phyloP scores from a whole-genome alignment of 2,329 filamentous ascomycete genomes.

The Fusarium torreyae region DNA sequence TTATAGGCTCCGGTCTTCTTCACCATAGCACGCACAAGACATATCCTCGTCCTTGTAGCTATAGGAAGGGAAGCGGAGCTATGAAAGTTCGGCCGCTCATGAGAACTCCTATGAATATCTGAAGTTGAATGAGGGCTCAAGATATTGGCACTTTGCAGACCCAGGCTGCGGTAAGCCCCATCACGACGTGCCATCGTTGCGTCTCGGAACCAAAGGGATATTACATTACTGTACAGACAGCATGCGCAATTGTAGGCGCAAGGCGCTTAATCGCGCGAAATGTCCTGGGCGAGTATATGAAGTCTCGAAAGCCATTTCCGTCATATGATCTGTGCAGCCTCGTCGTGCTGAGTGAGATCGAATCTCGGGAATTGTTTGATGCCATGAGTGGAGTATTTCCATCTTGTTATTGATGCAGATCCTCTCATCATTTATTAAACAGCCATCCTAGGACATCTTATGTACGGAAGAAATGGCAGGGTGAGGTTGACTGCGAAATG shows the following conservation, averaged over 20 bases:
- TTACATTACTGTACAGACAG: not conserved
- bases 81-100: not conserved
- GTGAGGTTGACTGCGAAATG: conserved; percentile 20
- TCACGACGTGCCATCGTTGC: conserved; percentile 4
- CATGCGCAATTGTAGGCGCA: not conserved
- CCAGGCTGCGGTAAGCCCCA: not conserved
- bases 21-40: not conserved
- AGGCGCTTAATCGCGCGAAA: not conserved
- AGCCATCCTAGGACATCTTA: conserved; percentile 16
- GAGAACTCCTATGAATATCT: not conserved
- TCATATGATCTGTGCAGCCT: conserved; percentile 14
- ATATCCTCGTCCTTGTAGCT: not conserved
- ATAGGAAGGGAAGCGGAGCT: not conserved
- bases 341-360: conserved; percentile 30
- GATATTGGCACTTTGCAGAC: not conserved
- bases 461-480: conserved; percentile 9
- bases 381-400: conserved; percentile 25
- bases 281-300: not conserved
- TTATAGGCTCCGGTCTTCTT: conserved; percentile 2
- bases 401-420: conserved; percentile 15
- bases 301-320: conserved; percentile 4
- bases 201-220: not conserved
- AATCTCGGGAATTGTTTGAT: conserved; percentile 20
- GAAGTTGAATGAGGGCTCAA: not conserved
- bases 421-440: conserved; percentile 23